Base-by-base conservation (phyloP, 495 filamentous ascomycete species). In the Pseudotulostoma volvatum region DNA sequence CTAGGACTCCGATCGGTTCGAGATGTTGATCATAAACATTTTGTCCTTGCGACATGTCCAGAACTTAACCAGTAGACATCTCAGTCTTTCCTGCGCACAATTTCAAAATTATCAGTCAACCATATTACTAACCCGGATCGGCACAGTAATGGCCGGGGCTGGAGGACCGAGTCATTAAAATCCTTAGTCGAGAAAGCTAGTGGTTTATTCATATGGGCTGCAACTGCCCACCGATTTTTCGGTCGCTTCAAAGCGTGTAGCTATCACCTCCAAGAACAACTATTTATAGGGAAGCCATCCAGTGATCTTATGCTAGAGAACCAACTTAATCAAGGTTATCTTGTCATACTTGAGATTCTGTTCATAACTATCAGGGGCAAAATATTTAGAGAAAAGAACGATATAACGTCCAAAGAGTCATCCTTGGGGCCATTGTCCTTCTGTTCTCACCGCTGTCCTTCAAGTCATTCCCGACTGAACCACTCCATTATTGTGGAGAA, bases 151-250 rank as follows among this genome's bases (percentile, higher is more conserved):
- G 21, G 3, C 37, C 36, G 15, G 70, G 66, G 66, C 66, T 64
- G 0, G 47, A 47, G 15, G 17, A 43, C 19, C 5, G 47, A 9
- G 30, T 9, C 7, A 49, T 64, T 33, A 3, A n/a, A 48, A 14
- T 20, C 15, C n/a, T 49, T 72, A 0, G 54, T 53, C 5, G 16
- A 56, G 16, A 55, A 50, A 37, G 55, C 66, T n/a, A 48, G 48
- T 31, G 57, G 59, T 18, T 39, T 67, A 1, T 67, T 68, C 45
- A 67, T 68, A 30, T 66, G 51, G 41, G 56, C 59, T 7, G 50
- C 60, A 8, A 67, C 61, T n/a, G 53, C 51, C 9, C 66, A 61
- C 39, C 54, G 56, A 9, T 68, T 60, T 35, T 45, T 62, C 23
- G 16, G 36, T 34, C 51, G 34, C 57, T 48, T 11, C 19, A 20